Evolutionary conservation across 73 alveolate genomes (phyloP), one percentile per base, ranked within the genome.

Genomic region (Symbiodinium natans): DNA sequence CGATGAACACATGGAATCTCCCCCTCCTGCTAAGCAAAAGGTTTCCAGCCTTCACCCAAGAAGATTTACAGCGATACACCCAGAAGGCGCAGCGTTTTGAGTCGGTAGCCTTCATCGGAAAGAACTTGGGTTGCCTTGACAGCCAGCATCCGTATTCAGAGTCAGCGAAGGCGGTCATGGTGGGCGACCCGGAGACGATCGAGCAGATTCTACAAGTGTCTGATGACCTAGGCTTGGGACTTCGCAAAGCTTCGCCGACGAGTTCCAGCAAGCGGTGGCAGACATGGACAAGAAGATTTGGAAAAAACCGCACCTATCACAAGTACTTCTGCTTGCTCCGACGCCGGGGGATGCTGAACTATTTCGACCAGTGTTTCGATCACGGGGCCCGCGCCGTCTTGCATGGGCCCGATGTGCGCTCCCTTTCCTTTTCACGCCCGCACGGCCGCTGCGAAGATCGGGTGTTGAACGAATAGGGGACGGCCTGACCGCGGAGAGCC

Each of bases 81-180:
- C 80, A 63, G 80, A 63, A 63, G 80, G 34, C 80, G 25, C 38
- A 63, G 80, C 80, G 80, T 63, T 63, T 63, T 6, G 80, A 63
- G 80, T 34, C 29, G 80, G 80, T 63, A 25, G 80, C 80, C 80
- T 63, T 63, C 80, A 63, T 63, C 25, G 80, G 34, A 10, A 63
- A 63, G 80, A 63, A 63, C 25, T 17, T 63, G 80, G 80, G 80
- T 63, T 63, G 80, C 80, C 80, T 63, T 63, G 80, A 63, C 80
- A 10, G 80, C 80, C 80, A 63, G 80, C 29, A 63, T 11, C 80
- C 80, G 38, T 63, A 63, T 19, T 63, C 80, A 63, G 80, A 63
- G 80, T 63, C 80, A 63, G 80, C 80, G 8, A 63, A 63, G 7
- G 80, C 25, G 4, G 80, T 63, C 80, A 63, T 63, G 80, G 80